Base-by-base conservation (phyloP, 2,329 filamentous ascomycete genomes). In the Epichloe scottii region DNA sequence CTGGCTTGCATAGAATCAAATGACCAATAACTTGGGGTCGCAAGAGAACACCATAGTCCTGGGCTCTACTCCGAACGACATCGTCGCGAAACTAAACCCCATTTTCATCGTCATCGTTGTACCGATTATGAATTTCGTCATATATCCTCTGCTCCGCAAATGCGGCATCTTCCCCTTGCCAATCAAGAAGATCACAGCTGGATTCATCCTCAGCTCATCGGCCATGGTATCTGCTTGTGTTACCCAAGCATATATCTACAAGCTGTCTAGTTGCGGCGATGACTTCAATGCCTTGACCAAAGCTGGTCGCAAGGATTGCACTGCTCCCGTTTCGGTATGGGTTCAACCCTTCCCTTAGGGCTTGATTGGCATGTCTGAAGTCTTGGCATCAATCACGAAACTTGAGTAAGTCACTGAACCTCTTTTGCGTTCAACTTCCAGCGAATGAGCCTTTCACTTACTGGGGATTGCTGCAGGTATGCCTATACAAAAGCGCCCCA, bases 51-150 rank as follows among this genome's bases (percentile, higher is more conserved):
- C 75, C 10, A 83, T 87, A 83, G 60, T 75, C 30, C 76, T 84
- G 3, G 76, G 84, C 56, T 84, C 84, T 14, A 75, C 89, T 3
- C 86, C 86, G 54, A 90, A 89, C 69, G 85, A 90, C 62, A 73
- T 89, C 51, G 74, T 90, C 57, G 76, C 78, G 56, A 89, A 89
- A 67, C 74, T 89, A 40, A 82, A 89, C 62, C 84, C 85, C 0
- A 78, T 90, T 54, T 74, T 83, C 10, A 77, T 89, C 52, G 79
- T 90, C 57, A 83, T 89, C 58, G 74, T 87, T 59, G 87, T 89
- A 46, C 84, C 84, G 0, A 69, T 89, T 51, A 78, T 80, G 60
- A 85, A 90, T 62, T 73, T 71, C 19, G 46, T 85, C 49, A 61
- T 89, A 53, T 90, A 89, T 64, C 86, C 86, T 0, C 59, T 74